These are phyloP conservation scores for Phialophora macrospora DNA, from an alignment of 2,329 filamentous ascomycete genomes.

Conservation along the genomic window DNA sequence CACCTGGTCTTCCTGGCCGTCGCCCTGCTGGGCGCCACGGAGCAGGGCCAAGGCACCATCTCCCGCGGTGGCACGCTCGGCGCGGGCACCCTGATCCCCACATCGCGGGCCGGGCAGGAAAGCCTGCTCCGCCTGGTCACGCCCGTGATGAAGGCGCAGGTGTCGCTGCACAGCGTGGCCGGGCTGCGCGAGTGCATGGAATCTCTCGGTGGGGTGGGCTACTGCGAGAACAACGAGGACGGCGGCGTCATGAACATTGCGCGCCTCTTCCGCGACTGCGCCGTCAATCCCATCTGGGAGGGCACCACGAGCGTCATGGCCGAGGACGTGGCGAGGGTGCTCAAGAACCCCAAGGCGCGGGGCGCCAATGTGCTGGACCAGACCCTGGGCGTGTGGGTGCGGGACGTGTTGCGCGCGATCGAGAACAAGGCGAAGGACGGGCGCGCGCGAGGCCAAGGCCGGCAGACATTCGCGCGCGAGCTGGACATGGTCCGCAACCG, in stretches of 20 bases:
- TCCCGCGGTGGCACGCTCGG: slow-evolving; percentile 22
- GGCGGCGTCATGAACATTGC: slow-evolving; percentile 69
- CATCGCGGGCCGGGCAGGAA: slow-evolving; percentile 33
- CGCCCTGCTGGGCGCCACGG: slow-evolving; percentile 45
- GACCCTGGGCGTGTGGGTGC: slow-evolving; percentile 25
- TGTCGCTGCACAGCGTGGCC: slow-evolving; percentile 30
- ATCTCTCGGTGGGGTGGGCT: slow-evolving; percentile 43
- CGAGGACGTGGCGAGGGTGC: slow-evolving; percentile 34
- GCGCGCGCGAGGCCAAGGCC: no score
- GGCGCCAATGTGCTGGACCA: slow-evolving; percentile 17
- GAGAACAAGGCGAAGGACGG: not conserved
- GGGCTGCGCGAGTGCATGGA: slow-evolving; percentile 42
- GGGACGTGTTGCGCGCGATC: slow-evolving; percentile 18
- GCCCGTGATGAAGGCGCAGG: slow-evolving; percentile 44
- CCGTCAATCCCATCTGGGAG: slow-evolving; percentile 70
- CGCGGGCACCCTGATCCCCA: slow-evolving; percentile 37
- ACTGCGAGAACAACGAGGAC: slow-evolving; percentile 44
- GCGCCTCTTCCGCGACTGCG: slow-evolving; percentile 67
- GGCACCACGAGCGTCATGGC: slow-evolving; percentile 69
- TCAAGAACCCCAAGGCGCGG: slow-evolving; percentile 22
- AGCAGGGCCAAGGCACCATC: slow-evolving; percentile 40
- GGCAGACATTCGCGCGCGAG: not conserved
- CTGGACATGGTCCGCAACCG: slow-evolving; percentile 23
- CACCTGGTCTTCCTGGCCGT: slow-evolving; percentile 40
- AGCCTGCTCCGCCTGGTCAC: slow-evolving; percentile 44